Evolutionary conservation across 2,329 filamentous ascomycete species (phyloP), one percentile per base, ranked within the genome.

Genomic region (Fusarium sp.): DNA sequence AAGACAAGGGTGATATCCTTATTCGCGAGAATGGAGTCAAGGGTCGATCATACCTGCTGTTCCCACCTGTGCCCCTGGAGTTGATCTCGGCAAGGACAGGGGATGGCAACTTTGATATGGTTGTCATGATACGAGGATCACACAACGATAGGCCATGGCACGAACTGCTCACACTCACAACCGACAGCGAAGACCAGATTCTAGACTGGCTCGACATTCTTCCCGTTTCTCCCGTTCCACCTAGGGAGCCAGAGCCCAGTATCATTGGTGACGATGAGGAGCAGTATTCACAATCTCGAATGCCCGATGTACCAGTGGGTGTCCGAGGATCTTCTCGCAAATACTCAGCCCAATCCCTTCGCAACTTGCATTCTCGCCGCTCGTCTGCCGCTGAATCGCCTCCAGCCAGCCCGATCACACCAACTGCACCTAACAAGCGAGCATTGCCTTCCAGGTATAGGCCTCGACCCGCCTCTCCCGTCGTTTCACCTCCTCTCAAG

Each of bases 151-250:
- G 86, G 53, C 89, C 92, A 68, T 98, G 95, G 95, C 90, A 90
- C 66, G 95, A 99, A 80, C 83, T 97, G 8, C 83, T 98, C 61
- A 91, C 89, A n/a, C 84, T 98, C 17, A 87, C 85, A 11, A 89
- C 92, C 4, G 91, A 95, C 54, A 89, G 93, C 75, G 91, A 94
- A 66, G 90, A 93, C 58, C 90, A 94, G 62, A 90, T 91, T 7
- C 82, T 88, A 17, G 96, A 98, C 79, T 99, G 96, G 96, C 83
- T 98, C 38, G 87, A 92, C 39, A 93, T 98, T 80, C 82, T 98
- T 3, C 86, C 86, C 17, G 80, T 81, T 40, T 78, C 75, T 26
- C 87, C 87, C 2, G 75, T 86, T 13, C 85, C 87, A 3, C 86
- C 86, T 0, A 64, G 74, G 22, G 76, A 80, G 46, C 74, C 76